Evolutionary conservation across 331 rosid genomes (phyloP), one percentile per base, ranked within the genome.

Genomic region (Rosa hybrid): DNA sequence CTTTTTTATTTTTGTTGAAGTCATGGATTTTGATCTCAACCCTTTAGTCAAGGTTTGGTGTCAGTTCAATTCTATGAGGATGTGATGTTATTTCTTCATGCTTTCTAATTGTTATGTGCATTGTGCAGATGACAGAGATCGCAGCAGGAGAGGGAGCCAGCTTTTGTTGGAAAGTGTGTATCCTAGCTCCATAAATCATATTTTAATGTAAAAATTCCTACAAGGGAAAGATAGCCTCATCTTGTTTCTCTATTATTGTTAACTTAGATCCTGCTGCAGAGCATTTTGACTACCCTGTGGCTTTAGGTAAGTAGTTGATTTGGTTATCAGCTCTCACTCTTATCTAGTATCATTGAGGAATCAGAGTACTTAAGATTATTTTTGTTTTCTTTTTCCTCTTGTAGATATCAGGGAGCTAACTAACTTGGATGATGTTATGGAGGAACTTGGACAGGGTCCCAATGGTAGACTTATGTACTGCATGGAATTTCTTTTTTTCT

Each of bases 251-350:
- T 34, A 34, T 34, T 83, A 72, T 95, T 50, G 91, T 90, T 81
- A 93, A 95, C 81, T 88, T 93, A 50, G 99, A 95, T 79, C 98
- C 99, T 77, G 99, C 99, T 78, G 99, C 99, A 4, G 99, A 95
- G 79, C 88, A 87, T 84, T 95, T 95, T 78, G 97, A 95, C 85
- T 95, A 95, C 85, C 99, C 99, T 44, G 94, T 95, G 72, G 98
- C 93, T 1, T 85, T 91, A 87, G 99, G 98, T 95, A 83, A 84
- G 71, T 53, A 10, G 34, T 76, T 12, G 5, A 1, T 77, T 77
- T 10, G 23, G 8, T 48, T 77, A 14, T 11, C 3, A 62, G 7
- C 30, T 76, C 23, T 1, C 46, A 41, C 60, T 1, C 38, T 57
- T 34, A 21, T 18, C 80, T 71, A 42, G 75, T 81, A 68, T 60